Evolutionary conservation across 2,329 filamentous ascomycete genomes (phyloP).

Genomic region (Elsinoe australis): DNA sequence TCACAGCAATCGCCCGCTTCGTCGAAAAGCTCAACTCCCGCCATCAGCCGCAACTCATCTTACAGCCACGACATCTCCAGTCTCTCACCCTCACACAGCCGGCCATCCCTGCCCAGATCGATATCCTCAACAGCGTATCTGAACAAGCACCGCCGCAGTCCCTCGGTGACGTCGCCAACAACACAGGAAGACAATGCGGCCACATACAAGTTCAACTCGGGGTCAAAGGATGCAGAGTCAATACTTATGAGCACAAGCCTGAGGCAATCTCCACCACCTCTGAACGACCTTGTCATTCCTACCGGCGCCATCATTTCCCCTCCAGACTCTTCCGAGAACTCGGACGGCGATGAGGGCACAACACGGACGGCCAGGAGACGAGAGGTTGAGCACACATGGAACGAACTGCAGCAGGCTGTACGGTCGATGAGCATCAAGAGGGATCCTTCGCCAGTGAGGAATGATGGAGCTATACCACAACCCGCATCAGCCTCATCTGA

Average conservation of each 20-base stretch:
- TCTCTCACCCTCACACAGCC: slow-evolving; percentile 32
- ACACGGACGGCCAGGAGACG: slow-evolving; percentile 30
- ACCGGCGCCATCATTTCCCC: slow-evolving; percentile 82
- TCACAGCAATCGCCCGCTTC: slow-evolving; percentile 55
- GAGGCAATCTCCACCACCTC: slow-evolving; percentile 74
- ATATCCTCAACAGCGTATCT: slow-evolving; percentile 54
- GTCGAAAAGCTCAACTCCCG: slow-evolving; percentile 47
- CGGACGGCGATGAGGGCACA: slow-evolving; percentile 67
- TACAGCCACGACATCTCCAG: slow-evolving; percentile 36
- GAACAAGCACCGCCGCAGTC: slow-evolving; percentile 53
- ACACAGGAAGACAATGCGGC: slow-evolving; percentile 22
- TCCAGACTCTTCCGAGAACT: slow-evolving; percentile 73
- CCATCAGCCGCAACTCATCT: slow-evolving; percentile 44
- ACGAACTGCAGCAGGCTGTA: slow-evolving; percentile 73
- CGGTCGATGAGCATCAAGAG: slow-evolving; percentile 65
- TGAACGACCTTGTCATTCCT: slow-evolving; percentile 69
- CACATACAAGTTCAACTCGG: slow-evolving; percentile 19
- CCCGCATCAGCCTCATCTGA: slow-evolving; percentile 29
- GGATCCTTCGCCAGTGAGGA: slow-evolving; percentile 48
- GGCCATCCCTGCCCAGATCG: slow-evolving; percentile 47
- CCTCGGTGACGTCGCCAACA: slow-evolving; percentile 40
- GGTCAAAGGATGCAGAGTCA: slow-evolving; percentile 14
- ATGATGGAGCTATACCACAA: slow-evolving; percentile 19
- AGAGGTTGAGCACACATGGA: slow-evolving; percentile 41
- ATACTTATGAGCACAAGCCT: slow-evolving; percentile 44